These are phyloP conservation scores for Neofusicoccum cordaticola DNA, from an alignment of 2,329 filamentous ascomycete genomes.

Conservation along the genomic window DNA sequence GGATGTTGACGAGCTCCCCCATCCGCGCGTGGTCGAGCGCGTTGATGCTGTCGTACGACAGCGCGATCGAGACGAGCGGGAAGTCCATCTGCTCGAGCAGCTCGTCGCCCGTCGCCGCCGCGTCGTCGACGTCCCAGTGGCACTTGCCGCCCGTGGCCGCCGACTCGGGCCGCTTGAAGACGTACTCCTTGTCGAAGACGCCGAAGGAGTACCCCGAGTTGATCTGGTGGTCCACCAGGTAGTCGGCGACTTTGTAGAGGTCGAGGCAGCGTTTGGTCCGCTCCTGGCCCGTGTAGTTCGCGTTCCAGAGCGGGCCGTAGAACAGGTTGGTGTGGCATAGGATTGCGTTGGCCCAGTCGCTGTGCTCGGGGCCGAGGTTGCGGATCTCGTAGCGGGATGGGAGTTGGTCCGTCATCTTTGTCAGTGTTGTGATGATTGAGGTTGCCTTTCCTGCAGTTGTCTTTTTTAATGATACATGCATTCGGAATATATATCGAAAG, in stretches of 20 bases:
- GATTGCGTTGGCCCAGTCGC: conserved; percentile 30
- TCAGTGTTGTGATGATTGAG: neutral
- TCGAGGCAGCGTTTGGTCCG: conserved; percentile 20
- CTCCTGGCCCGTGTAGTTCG: conserved; percentile 19
- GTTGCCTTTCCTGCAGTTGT: neutral
- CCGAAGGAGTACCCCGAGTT: conserved; percentile 35
- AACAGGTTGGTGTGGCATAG: conserved; percentile 32
- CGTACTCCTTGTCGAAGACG: conserved; percentile 40
- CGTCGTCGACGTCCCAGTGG: conserved; percentile 29
- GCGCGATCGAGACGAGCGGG: conserved; percentile 37
- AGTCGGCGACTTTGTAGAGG: conserved; percentile 18
- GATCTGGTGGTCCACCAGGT: conserved; percentile 36
- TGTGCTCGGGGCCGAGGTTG: conserved; percentile 27
- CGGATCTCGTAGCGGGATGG: conserved; percentile 33
- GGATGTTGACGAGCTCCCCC: conserved; percentile 22
- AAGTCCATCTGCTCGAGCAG: conserved; percentile 38
- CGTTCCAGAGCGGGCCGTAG: conserved; percentile 28
- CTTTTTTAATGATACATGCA: neutral
- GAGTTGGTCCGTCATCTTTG: conserved; percentile 17
- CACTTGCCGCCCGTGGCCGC: conserved; percentile 26
- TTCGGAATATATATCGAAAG: neutral
- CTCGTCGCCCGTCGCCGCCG: conserved; percentile 3
- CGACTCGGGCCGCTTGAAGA: conserved; percentile 33
- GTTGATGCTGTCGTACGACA: conserved; percentile 34
- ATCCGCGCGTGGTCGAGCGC: conserved; percentile 27